Evolutionary conservation across 139 green algal genomes (phyloP).

Genomic region (Deuterostichococcus epilithicus): DNA sequence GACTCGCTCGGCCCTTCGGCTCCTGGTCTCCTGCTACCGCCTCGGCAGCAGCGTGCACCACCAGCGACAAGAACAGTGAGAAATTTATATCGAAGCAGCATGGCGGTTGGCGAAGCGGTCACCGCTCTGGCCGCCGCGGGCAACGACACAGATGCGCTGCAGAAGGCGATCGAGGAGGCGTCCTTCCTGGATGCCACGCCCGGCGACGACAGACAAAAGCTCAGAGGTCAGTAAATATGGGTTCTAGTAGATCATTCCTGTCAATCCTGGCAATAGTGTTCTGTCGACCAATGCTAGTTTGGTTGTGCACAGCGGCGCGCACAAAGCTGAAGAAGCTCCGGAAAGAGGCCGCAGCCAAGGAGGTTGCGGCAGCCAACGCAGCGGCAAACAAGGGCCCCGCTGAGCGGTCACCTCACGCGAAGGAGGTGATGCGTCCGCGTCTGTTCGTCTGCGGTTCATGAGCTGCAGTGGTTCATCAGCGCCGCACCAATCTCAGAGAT

Average conservation of each 20-base stretch:
- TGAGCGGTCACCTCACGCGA: constrained; percentile 59
- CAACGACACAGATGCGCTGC: constrained; percentile 60
- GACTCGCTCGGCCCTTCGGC: too few relatives aligned
- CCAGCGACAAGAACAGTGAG: too few relatives aligned
- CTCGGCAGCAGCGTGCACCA: too few relatives aligned
- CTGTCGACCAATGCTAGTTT: background rate
- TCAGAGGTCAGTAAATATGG: constrained; percentile 50
- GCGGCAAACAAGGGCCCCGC: constrained; percentile 19
- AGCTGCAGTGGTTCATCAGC: background rate
- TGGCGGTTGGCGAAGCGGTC: constrained; percentile 17
- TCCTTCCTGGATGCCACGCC: constrained; percentile 66
- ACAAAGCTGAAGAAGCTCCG: constrained; percentile 61
- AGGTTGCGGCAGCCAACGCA: constrained; percentile 10
- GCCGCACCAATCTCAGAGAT: too few relatives aligned
- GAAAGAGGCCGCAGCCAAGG: constrained; percentile 37
- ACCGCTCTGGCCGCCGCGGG: constrained; percentile 52
- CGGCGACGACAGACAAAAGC: constrained; percentile 74
- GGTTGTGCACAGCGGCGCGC: constrained; percentile 55
- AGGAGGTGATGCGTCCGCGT: too few relatives aligned
- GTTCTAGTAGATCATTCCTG: background rate
- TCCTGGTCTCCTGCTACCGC: too few relatives aligned
- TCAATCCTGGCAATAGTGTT: background rate
- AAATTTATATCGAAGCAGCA: background rate
- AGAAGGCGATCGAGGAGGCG: constrained; percentile 57
- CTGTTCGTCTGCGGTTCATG: too few relatives aligned